Base-by-base conservation (phyloP, 2,329 filamentous ascomycete genomes). In the Macroventuria anomochaeta region DNA sequence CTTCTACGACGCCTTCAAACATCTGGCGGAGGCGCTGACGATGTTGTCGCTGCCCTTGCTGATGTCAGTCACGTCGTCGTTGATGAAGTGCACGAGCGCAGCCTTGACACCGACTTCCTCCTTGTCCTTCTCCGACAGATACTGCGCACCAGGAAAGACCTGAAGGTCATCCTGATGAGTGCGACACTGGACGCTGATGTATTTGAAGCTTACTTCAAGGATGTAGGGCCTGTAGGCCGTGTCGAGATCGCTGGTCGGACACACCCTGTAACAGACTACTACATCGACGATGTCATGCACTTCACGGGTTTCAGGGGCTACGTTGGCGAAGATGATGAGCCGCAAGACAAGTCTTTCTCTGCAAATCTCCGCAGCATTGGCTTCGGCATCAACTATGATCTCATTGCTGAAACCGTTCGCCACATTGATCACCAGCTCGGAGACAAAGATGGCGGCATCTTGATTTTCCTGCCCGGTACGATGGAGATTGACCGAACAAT, bases 51-150 rank as follows among this genome's bases (percentile, higher is more conserved):
- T 17, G 91, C 92, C 32, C 76, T 99, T 39, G 89, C 90, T 5
- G 91, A 97, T 74, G 88, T 99, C 58, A 97, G 90, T 63, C 95
- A 99, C 71, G 86, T 99, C 7, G 89, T 97, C 15, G 92, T 97
- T 37, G 93, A 99, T 71, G 93, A 99, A 75, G 93, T 97, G 3
- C 93, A 99, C 77, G 93, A 99, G 75, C 86, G 93, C 48, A 96
- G 91, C 75, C 80, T 99, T 8, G 95, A 97, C 69, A 97, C 93
- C 0, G 93, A 99, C 72, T 97, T 99, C 69, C 79, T 97, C 8
- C 82, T 99, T 46, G 92, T 93, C 36, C 83, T 99, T 43, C 79
- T 99, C 28, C 86, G 91, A 49, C 90, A 96, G 70, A 90, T 96
- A 6, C 76, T 97, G 60, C 84, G 83, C 53, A 81, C 82, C 61